phyloP scores from a whole-genome alignment of 768 basidiomycete genomes.

The Psilocybe cubensis region DNA sequence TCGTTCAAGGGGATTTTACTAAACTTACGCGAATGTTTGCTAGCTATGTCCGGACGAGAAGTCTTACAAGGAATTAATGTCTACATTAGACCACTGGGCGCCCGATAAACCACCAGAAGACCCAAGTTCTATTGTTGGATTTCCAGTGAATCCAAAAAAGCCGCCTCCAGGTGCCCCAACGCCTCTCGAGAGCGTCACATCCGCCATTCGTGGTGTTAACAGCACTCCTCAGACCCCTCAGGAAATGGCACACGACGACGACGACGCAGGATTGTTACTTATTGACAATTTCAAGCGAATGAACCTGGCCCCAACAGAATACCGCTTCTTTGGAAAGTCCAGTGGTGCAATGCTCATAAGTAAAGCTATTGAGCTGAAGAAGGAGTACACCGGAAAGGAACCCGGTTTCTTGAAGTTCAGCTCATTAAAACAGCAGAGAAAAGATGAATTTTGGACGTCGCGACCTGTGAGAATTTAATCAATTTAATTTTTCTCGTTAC shows the following conservation, averaged over 20 bases:
- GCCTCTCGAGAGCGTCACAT: conserved; percentile 32
- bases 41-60: conserved; percentile 71
- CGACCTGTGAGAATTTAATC: conserved; percentile 32
- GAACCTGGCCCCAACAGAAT: conserved; percentile 35
- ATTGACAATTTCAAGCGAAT: conserved; percentile 39
- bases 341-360: conserved; percentile 58
- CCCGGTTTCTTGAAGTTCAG: not conserved
- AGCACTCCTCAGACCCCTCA: conserved; percentile 12
- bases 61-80: conserved; percentile 58
- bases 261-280: conserved; percentile 38
- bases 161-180: not conserved
- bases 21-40: too few species aligned
- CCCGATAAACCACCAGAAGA: conserved; percentile 22
- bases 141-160: not conserved
- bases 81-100: conserved; percentile 28
- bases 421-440: conserved; percentile 20
- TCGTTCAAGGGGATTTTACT: not conserved
- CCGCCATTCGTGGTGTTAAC: conserved; percentile 35
- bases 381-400: conserved; percentile 50
- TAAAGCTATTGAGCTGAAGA: conserved; percentile 61
- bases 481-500: not conserved
- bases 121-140: conserved; percentile 23
- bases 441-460: conserved; percentile 39
- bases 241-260: conserved; percentile 30
- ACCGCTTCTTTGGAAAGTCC: conserved; percentile 59